These are phyloP conservation scores for Apodospora peruviana DNA, from an alignment of 495 filamentous ascomycete genomes.

Conservation along the genomic window DNA sequence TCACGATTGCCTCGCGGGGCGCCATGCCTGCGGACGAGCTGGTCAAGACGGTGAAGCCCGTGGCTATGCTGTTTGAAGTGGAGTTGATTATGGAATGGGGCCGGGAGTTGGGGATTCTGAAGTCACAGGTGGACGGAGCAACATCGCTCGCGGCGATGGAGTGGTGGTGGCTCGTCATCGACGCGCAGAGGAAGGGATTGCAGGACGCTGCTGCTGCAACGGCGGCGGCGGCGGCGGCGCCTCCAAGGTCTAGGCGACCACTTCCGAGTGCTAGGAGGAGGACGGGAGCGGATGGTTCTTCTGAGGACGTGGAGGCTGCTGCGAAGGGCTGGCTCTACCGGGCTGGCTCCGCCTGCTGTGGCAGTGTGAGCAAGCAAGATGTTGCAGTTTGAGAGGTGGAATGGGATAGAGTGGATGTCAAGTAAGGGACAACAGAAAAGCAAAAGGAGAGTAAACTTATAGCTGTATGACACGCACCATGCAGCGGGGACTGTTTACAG, in stretches of 20 bases:
- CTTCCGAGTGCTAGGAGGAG: background rate
- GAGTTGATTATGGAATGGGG: slow-evolving; percentile 63
- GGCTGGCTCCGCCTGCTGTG: too few relatives aligned
- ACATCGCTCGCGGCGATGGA: slow-evolving; percentile 49
- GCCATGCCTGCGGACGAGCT: slow-evolving; percentile 50
- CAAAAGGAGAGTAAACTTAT: too few relatives aligned
- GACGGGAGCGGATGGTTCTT: too few relatives aligned
- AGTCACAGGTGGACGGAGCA: slow-evolving; percentile 24
- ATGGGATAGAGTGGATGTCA: too few relatives aligned
- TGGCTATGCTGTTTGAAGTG: slow-evolving; percentile 64
- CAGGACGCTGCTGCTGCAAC: background rate
- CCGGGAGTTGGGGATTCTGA: slow-evolving; percentile 39
- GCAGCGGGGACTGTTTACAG: too few relatives aligned
- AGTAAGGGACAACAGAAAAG: too few relatives aligned
- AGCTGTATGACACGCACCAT: too few relatives aligned
- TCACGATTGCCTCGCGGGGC: slow-evolving; percentile 55
- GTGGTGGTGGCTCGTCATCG: slow-evolving; percentile 64
- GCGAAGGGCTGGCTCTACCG: too few relatives aligned
- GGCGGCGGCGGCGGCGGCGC: too few relatives aligned
- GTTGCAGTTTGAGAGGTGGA: too few relatives aligned
- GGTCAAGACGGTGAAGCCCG: slow-evolving; percentile 50
- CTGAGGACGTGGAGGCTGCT: too few relatives aligned
- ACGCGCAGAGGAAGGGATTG: slow-evolving; percentile 19
- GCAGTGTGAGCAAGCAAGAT: too few relatives aligned
- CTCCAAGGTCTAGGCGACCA: background rate